Evolutionary conservation across 805 yeast genomes (phyloP).

Genomic region (Maudiozyma saulgeensis): DNA sequence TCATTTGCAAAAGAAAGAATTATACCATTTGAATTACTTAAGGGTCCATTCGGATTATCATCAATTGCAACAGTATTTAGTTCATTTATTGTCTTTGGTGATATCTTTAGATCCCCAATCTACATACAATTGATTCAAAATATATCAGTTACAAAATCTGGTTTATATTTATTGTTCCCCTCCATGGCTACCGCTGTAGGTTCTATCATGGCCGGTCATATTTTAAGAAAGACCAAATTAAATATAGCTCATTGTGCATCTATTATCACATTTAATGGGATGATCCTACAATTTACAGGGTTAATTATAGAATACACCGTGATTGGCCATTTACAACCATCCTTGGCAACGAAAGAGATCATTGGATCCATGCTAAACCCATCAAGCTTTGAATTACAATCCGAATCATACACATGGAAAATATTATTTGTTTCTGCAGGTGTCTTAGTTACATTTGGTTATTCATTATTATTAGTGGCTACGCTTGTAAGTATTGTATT

Average conservation of each 20-base stretch:
- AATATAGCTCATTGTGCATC: constrained; percentile 25
- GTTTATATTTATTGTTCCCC: constrained; percentile 46
- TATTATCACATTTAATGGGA: constrained; percentile 15
- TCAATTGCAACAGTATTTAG: constrained; percentile 40
- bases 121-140: constrained; percentile 45
- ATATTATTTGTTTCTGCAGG: constrained; percentile 23
- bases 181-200: constrained; percentile 45
- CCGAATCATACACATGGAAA: constrained; percentile 22
- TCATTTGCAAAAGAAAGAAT: constrained; percentile 42
- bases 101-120: constrained; percentile 50
- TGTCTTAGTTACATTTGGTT: constrained; percentile 38
- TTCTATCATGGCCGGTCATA: constrained; percentile 45
- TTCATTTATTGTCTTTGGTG: constrained; percentile 36
- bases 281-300: constrained; percentile 18
- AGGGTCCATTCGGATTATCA: constrained; percentile 46
- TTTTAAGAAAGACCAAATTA: constrained; percentile 29
- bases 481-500: constrained; percentile 48
- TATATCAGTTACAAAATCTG: constrained; percentile 44
- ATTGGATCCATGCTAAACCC: constrained; percentile 2
- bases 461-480: constrained; percentile 45
- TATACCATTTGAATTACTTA: constrained; percentile 46
- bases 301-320: constrained; percentile 12
- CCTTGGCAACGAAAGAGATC: constrained; percentile 1
- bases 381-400: constrained; percentile 6
- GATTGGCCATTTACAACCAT: constrained; percentile 16